These are phyloP conservation scores for Tetrahymena thermophila DNA, from an alignment of 73 alveolate species.

Conservation along the genomic window DNA sequence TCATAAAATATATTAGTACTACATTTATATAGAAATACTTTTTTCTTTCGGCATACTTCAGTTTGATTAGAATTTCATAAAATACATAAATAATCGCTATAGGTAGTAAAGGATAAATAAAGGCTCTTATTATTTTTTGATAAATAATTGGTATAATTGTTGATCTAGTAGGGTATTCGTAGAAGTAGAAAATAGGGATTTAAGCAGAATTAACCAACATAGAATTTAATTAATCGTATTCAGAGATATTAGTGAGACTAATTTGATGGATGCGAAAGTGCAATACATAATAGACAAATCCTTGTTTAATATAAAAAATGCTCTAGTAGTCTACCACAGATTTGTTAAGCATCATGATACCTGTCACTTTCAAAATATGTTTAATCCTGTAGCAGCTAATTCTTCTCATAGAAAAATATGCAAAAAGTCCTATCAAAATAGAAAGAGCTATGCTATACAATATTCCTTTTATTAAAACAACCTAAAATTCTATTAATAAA, in stretches of 20 bases:
- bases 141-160: not conserved
- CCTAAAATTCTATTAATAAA: not conserved
- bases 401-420: not conserved
- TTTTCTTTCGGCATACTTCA: not conserved
- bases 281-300: not conserved
- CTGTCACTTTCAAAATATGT: not conserved
- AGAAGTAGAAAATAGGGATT: not conserved
- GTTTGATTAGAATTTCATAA: not conserved
- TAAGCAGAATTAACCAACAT: not conserved
- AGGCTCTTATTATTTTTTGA: not conserved
- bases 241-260: not conserved
- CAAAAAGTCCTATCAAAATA: not conserved
- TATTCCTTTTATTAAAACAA: not conserved
- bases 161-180: not conserved
- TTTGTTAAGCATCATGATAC: not conserved
- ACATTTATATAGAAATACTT: not conserved
- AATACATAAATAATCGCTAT: not conserved
- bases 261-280: not conserved
- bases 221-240: not conserved
- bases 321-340: not conserved
- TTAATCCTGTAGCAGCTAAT: not conserved
- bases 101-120: not conserved
- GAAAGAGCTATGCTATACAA: not conserved
- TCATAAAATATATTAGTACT: not conserved
- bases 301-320: not conserved